Evolutionary conservation across 768 basidiomycete genomes (phyloP).

Genomic region (Sarcomyxa edulis): DNA sequence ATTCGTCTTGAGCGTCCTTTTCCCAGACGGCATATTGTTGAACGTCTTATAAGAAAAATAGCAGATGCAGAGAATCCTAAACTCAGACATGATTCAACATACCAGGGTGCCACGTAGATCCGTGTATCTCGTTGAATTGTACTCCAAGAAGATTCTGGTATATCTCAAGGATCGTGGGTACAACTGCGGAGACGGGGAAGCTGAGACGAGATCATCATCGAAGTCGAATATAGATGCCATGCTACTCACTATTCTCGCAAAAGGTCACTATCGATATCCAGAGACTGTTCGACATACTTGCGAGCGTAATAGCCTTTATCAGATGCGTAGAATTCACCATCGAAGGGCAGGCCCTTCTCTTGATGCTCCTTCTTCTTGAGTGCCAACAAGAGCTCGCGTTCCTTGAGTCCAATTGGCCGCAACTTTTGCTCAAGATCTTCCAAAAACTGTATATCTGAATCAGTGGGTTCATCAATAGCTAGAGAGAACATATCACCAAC

Average conservation of each 20-base stretch:
- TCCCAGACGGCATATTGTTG: constrained; percentile 86
- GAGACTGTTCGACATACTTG: constrained; percentile 58
- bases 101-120: constrained; percentile 80
- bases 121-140: constrained; percentile 58
- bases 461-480: not conserved
- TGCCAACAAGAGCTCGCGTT: constrained; percentile 59
- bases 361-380: constrained; percentile 75
- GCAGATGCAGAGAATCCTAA: not conserved
- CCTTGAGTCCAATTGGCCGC: constrained; percentile 64
- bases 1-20: constrained; percentile 61
- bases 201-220: too few species aligned
- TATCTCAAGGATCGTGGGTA: constrained; percentile 76
- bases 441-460: constrained; percentile 52
- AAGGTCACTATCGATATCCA: constrained; percentile 68
- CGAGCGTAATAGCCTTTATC: constrained; percentile 77
- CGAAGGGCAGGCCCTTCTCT: constrained; percentile 53
- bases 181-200: constrained; percentile 81
- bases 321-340: constrained; percentile 77
- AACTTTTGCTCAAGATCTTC: constrained; percentile 71
- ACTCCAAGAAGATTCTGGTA: constrained; percentile 83
- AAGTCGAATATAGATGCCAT: too few species aligned
- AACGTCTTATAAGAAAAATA: constrained; percentile 47
- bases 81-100: constrained; percentile 8
- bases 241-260: constrained; percentile 92
- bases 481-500: constrained; percentile 26